Base-by-base conservation (phyloP, 495 filamentous ascomycete genomes). In the Neurospora discreta region DNA sequence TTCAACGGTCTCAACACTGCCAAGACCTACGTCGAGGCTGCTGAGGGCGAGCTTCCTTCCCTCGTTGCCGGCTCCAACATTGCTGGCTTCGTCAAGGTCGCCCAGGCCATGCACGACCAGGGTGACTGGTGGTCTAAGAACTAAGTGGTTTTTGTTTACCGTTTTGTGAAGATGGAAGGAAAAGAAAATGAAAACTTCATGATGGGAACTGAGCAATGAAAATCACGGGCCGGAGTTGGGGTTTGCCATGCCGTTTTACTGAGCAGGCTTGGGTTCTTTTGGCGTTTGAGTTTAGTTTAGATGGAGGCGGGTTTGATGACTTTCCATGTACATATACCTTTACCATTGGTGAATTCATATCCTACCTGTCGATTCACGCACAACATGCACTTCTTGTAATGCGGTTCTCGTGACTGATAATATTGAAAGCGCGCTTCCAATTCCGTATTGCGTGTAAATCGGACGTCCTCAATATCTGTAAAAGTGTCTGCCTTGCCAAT, bases 21-120 rank as follows among this genome's bases (percentile, higher is more conserved):
- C 72, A 90, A 92, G 87, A 88, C 92, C 84, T 99, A 94, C 80
- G 89, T 92, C 75, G 86, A 90, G 74, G 82, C 89, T 41, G 81
- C 83, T 43, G 93, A 94, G 80, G 95, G 92, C 76, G 91, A 92
- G 81, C 89, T 97, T 75, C 95, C 95, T 73, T 92, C 89, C 73
- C 84, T 99, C 76, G 94, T 98, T 33, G 93, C 92, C 74, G 95
- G 95, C 77, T 90, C 88, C 85, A 99, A 99, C 85, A 96, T 99
- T 84, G 95, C 95, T 70, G 95, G 95, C 68, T 99, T 98, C 84
- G 90, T 90, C 80, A 99, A 98, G 90, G 95, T 98, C 67, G 95
- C 90, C 46, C 88, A 88, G 75, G 95, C 95, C 77, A 98, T 98
- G 94, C 87, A 91, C 79, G 93, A 95, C 80, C 95, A 97, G 81